Conservation (phyloP, 495 filamentous ascomycete species). For the Barbatosphaeria neglecta region DNA sequence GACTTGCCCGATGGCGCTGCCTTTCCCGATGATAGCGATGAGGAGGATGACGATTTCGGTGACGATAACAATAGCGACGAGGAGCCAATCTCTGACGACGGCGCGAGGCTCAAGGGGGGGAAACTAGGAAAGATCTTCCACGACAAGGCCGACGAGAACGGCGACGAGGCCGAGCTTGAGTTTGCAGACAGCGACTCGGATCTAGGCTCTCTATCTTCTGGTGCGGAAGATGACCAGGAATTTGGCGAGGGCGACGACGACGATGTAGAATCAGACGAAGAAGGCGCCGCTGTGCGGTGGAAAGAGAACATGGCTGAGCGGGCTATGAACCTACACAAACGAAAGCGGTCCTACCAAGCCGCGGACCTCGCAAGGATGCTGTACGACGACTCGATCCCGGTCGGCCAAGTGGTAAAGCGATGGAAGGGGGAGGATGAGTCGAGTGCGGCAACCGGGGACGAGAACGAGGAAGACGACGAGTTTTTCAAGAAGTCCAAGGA, state of each 20-base stretch:
- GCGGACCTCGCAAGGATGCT: slow-evolving; percentile 73
- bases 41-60: slow-evolving; percentile 41
- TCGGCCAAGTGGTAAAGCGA: slow-evolving; percentile 58
- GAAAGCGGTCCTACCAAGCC: slow-evolving; percentile 57
- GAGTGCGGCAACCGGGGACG: slow-evolving; percentile 30
- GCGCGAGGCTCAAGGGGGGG: slow-evolving; percentile 40
- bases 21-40: slow-evolving; percentile 56
- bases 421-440: slow-evolving; percentile 71
- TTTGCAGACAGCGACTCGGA: slow-evolving; percentile 97
- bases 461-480: slow-evolving; percentile 59
- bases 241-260: slow-evolving; percentile 40
- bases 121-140: slow-evolving; percentile 47
- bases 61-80: slow-evolving; percentile 50
- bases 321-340: slow-evolving; percentile 58
- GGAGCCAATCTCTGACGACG: slow-evolving; percentile 41
- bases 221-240: slow-evolving; percentile 46
- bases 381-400: slow-evolving; percentile 71
- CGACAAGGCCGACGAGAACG: slow-evolving; percentile 27
- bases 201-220: slow-evolving; percentile 76
- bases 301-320: slow-evolving; percentile 75
- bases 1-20: slow-evolving; percentile 38
- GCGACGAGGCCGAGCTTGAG: slow-evolving; percentile 49
- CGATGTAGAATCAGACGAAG: slow-evolving; percentile 48
- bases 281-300: slow-evolving; percentile 61
- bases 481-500: slow-evolving; percentile 71